phyloP scores from a whole-genome alignment of 2,329 filamentous ascomycete genomes.

The Aspergillus sojae region DNA sequence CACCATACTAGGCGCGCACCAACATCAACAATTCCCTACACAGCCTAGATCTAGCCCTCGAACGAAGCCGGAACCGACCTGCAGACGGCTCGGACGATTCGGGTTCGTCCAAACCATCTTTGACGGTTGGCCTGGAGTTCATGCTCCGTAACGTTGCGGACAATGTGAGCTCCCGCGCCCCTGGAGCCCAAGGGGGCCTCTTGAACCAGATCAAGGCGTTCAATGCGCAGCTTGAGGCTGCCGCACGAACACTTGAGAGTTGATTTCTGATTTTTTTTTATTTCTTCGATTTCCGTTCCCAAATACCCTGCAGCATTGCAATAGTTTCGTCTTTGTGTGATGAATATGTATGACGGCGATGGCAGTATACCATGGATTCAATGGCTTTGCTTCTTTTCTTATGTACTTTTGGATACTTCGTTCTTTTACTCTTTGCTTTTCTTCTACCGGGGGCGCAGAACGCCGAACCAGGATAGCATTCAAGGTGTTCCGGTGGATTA shows the following conservation, averaged over 20 bases:
- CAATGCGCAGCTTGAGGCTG: conserved; percentile 46
- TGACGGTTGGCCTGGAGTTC: conserved; percentile 44
- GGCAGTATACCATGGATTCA: not conserved
- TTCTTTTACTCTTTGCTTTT: not conserved
- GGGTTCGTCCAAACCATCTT: conserved; percentile 18
- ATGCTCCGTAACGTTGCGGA: conserved; percentile 45
- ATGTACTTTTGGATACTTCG: not conserved
- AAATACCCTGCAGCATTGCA: not conserved
- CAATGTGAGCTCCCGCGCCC: conserved; percentile 43
- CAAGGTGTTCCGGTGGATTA: not conserved
- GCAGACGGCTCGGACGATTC: conserved; percentile 22
- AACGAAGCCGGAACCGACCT: conserved; percentile 36
- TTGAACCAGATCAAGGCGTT: conserved; percentile 45
- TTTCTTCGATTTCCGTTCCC: conserved; percentile 3
- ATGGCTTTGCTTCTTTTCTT: not conserved
- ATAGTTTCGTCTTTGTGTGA: not conserved
- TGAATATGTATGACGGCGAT: conserved; percentile 3
- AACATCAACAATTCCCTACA: conserved; percentile 47
- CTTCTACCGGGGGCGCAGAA: not conserved
- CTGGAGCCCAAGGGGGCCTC: conserved; percentile 43
- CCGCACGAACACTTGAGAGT: conserved; percentile 32
- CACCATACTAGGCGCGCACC: conserved; percentile 34
- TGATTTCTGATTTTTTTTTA: conserved; percentile 14
- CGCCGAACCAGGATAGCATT: not conserved
- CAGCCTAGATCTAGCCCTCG: conserved; percentile 44